Base-by-base conservation (phyloP, 371 early-diverging fungal genomes). In the Phascolomyces articulosus region DNA sequence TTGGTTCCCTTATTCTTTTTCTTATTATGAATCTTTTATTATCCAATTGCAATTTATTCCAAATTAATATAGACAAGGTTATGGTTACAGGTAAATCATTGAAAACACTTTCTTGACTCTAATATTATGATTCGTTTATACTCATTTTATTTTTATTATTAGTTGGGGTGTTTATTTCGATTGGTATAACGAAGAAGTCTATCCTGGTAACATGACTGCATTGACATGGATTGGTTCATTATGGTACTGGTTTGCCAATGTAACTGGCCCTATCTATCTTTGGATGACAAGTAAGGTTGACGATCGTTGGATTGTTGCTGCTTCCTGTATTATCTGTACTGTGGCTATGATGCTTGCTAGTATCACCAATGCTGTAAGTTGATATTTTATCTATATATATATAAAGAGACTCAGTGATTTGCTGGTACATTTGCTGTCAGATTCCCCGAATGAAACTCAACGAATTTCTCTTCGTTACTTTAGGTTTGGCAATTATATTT, bases 191-290 rank as follows among this genome's bases (percentile, higher is more conserved):
- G 62, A 63, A 38, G 20, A 62, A 6, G 68, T 79, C 0, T 79
- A 76, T 59, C 61, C 70, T 21, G 71, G 67, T 9, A 57, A 76
- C 49, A 60, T 74, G 69, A 67, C 58, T 13, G 54, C 60, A 40
- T 58, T 79, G 13, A 76, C 74, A 27, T 79, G 79, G 79, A 72
- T 79, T 20, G 79, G 79, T 10, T 76, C 77, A n/a, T 70, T 79
- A 18, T 76, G 77, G 60, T 68, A 71, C 15, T 63, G 65, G 10
- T 41, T 79, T 9, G 70, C 59, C 48, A 74, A 74, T 53, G 68
- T 70, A 11, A 65, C 77, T 4, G 77, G 77, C 7, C 79, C 79
- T 20, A 58, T 79, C 21, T 76, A 79, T 59, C 70, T 72, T 40
- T 74, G 66, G 47, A 72, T 89, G 56, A 82, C 83, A 27, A 75